A percentile compares a stretch with the other conserved stretches of the same genome.
These are phyloP conservation scores for Quercus lobata DNA, from an alignment of 331 rosid species.

Conservation along the genomic window DNA sequence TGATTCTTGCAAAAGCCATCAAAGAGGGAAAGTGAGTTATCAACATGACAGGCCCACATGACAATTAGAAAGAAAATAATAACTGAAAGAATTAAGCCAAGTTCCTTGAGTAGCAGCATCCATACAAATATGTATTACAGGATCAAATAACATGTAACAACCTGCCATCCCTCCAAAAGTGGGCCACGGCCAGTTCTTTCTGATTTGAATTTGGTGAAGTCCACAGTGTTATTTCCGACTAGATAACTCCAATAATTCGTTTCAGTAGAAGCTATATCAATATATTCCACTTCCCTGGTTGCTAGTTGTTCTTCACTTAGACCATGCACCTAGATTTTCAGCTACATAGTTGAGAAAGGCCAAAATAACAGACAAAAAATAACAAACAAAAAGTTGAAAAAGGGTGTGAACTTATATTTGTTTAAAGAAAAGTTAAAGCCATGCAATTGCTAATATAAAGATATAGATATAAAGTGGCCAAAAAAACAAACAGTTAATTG, in stretches of 20 bases:
- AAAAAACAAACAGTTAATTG: background rate
- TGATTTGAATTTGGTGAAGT: conserved; percentile 32
- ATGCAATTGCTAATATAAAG: background rate
- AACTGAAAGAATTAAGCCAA: background rate
- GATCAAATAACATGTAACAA: background rate
- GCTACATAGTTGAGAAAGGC: background rate
- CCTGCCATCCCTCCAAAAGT: conserved; percentile 49
- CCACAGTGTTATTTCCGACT: conserved; percentile 24
- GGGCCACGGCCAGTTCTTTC: conserved; percentile 39
- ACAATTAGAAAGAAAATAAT: background rate
- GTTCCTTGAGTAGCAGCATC: background rate
- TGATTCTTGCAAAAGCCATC: background rate
- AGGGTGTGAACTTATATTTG: background rate
- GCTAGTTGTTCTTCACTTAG: conserved; percentile 38
- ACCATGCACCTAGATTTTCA: conserved; percentile 37
- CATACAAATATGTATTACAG: background rate
- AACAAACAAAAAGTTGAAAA: background rate
- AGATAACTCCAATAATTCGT: conserved; percentile 44
- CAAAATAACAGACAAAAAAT: background rate
- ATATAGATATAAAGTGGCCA: background rate
- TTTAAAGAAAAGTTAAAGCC: background rate
- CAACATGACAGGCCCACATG: background rate
- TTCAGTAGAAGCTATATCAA: conserved; percentile 38
- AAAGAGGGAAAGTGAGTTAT: background rate
- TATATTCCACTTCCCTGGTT: conserved; percentile 34